Percentiles rank a stretch among this genome's conserved stretches.
These are phyloP conservation scores for Pelargonium nanum DNA, from an alignment of 345 rosid genomes.

Conservation along the genomic window DNA sequence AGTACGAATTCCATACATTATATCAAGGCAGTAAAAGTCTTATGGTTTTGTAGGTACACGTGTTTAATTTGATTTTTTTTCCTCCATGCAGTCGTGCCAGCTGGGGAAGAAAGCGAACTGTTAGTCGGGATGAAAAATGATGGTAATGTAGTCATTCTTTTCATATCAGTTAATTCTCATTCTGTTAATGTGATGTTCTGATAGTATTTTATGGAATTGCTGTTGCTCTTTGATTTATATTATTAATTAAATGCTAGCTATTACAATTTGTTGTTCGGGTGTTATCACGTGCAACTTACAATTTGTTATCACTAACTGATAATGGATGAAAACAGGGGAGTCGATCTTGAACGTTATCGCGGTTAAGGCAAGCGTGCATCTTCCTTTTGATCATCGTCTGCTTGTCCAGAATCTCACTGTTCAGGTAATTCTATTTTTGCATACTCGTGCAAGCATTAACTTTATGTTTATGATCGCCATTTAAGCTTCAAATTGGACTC, in stretches of 20 bases:
- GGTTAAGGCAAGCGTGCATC: constrained; percentile 71
- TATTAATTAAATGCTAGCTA: background rate
- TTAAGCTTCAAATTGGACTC: too few species aligned
- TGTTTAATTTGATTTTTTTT: constrained; percentile 7
- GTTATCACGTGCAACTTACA: too few species aligned
- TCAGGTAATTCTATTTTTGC: constrained; percentile 38
- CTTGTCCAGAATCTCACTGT: constrained; percentile 79
- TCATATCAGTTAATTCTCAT: background rate
- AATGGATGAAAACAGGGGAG: constrained; percentile 33
- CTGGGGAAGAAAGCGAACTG: constrained; percentile 73
- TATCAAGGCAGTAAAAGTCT: background rate
- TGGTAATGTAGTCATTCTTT: constrained; percentile 32
- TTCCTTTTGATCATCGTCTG: constrained; percentile 53
- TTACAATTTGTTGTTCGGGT: background rate
- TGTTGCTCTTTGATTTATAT: background rate
- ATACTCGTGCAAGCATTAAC: background rate
- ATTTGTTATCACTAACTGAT: background rate
- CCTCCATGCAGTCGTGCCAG: constrained; percentile 45
- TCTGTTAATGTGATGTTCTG: too few species aligned
- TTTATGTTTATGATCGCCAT: background rate
- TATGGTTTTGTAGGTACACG: background rate
- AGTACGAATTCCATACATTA: constrained; percentile 18
- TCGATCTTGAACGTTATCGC: constrained; percentile 49
- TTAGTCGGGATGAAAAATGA: constrained; percentile 79
- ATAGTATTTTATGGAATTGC: background rate